Evolutionary conservation across 169 alveolate species (phyloP), one percentile per base, ranked within the genome.

Genomic region (Eimeria falciformis): DNA sequence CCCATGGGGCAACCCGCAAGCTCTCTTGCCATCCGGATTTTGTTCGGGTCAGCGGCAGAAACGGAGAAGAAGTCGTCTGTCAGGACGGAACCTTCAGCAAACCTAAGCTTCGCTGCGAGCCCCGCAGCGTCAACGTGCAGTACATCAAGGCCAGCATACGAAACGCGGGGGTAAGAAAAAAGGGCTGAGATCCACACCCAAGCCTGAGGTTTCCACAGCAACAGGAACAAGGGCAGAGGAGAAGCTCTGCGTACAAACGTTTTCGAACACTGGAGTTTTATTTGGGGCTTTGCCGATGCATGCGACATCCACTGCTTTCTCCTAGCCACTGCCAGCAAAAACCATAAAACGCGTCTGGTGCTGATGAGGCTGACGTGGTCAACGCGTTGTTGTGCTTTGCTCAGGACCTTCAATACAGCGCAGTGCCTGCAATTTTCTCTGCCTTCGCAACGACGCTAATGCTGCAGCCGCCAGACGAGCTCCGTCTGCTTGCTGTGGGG

Each of bases 1-100:
- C 92, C 46, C 91, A 88, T 37, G 92, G 91, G 25, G 91, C 93
- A 4, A 27, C 79, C 27, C 91, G 93, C 55, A 23, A 37, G 46
- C 82, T 92, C 43, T 83, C 88, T 29, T 86, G 93, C 62, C 77
- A 86, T 1, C 53, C 81, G 11, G 93, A 86, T 17, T 86, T 55
- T 40, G 90, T 86, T 21, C 75, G 69, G 12, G 83, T 81, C 56
- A 90, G 82, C 2, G 89, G 93, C 5, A 78, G 79, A 71, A 88
- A 87, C 73, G 86, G 93, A 43, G 92, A 91, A 58, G 75, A 46
- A 25, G 75, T 92, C 46, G 79, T 86, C 43, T 92, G 95, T 82
- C 93, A 56, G 37, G 93, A 92, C 62, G 93, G 95, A 27, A 46
- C 87, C 62, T 92, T 84, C 68, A 56, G 87, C 58, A 46, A 25